phyloP scores from a whole-genome alignment of 1,284 basidiomycete genomes.

The Ganoderma lucidum region DNA sequence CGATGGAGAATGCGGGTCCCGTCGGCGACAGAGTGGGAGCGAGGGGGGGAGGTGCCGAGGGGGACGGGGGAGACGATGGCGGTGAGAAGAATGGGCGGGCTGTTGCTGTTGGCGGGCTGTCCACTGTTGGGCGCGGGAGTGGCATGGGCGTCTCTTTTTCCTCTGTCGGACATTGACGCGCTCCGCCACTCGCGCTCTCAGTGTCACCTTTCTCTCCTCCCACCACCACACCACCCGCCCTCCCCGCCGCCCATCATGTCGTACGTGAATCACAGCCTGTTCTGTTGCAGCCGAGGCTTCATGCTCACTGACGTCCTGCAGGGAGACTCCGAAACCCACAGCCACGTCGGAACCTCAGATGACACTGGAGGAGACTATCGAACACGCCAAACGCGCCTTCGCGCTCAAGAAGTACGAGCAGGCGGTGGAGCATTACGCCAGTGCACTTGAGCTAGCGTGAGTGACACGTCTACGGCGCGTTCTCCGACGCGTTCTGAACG shows the following conservation, averaged over 20 bases:
- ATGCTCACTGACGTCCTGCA: slow-evolving; percentile 2
- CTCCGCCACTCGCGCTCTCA: slow-evolving; percentile 20
- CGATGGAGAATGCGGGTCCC: not conserved
- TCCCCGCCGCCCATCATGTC: slow-evolving; percentile 21
- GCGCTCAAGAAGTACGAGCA: slow-evolving; percentile 89
- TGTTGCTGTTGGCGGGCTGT: not conserved
- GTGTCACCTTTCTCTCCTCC: slow-evolving; percentile 17
- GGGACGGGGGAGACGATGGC: slow-evolving; percentile 10
- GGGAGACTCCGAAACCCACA: slow-evolving; percentile 27
- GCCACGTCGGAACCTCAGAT: slow-evolving; percentile 28
- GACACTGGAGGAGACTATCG: slow-evolving; percentile 65
- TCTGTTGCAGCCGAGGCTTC: not conserved
- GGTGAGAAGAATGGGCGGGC: slow-evolving; percentile 9
- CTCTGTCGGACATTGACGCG: slow-evolving; percentile 29
- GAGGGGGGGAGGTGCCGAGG: slow-evolving; percentile 6
- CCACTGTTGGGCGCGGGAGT: slow-evolving; percentile 12
- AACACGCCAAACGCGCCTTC: slow-evolving; percentile 85
- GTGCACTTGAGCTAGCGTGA: slow-evolving; percentile 84
- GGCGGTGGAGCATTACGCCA: slow-evolving; percentile 85
- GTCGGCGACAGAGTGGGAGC: slow-evolving; percentile 11
- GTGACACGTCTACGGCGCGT: slow-evolving; percentile 35
- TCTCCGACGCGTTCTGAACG: slow-evolving; percentile 23
- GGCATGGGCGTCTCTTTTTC: slow-evolving; percentile 22
- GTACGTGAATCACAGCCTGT: slow-evolving; percentile 22
- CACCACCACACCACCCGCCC: slow-evolving; percentile 20